Conservation (phyloP, 495 filamentous ascomycete species). For the Parachaetomium inaequale region DNA sequence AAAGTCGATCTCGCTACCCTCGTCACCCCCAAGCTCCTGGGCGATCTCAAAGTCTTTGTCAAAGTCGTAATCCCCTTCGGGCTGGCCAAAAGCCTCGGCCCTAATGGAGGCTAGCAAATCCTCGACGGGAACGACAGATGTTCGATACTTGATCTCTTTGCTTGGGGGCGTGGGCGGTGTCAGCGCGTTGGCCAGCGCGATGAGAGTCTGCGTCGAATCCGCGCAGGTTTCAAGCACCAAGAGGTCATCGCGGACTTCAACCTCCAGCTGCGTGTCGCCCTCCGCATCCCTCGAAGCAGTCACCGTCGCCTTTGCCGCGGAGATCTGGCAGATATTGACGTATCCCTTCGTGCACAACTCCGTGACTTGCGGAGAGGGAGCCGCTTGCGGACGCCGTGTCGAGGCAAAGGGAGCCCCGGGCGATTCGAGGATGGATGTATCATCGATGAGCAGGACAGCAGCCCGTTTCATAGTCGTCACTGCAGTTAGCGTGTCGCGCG, state of each 20-base stretch:
- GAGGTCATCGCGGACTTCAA: conserved; percentile 79
- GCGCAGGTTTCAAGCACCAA: conserved; percentile 92
- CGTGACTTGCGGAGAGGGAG: conserved; percentile 57
- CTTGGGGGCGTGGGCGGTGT: conserved; percentile 77
- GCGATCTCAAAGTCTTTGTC: conserved; percentile 52
- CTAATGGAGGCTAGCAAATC: conserved; percentile 89
- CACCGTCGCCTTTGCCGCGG: conserved; percentile 65
- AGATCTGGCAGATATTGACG: conserved; percentile 80
- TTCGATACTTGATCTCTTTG: conserved; percentile 79
- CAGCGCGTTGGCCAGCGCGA: conserved; percentile 74
- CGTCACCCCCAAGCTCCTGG: conserved; percentile 35
- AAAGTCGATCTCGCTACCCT: conserved; percentile 36
- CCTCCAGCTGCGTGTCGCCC: conserved; percentile 63
- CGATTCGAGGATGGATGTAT: conserved; percentile 54
- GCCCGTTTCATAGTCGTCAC: conserved; percentile 70
- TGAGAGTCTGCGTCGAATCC: conserved; percentile 92
- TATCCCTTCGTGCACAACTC: conserved; percentile 69
- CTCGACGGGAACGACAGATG: conserved; percentile 76
- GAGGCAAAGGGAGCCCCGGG: conserved; percentile 40
- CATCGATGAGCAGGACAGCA: conserved; percentile 78
- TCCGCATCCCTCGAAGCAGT: conserved; percentile 49
- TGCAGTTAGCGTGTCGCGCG: conserved; percentile 56
- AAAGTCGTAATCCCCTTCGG: conserved; percentile 55
- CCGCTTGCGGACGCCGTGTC: conserved; percentile 45
- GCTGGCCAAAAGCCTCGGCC: conserved; percentile 68